Conservation (phyloP, 768 basidiomycete genomes). For the Auricularia auricula-judae region DNA sequence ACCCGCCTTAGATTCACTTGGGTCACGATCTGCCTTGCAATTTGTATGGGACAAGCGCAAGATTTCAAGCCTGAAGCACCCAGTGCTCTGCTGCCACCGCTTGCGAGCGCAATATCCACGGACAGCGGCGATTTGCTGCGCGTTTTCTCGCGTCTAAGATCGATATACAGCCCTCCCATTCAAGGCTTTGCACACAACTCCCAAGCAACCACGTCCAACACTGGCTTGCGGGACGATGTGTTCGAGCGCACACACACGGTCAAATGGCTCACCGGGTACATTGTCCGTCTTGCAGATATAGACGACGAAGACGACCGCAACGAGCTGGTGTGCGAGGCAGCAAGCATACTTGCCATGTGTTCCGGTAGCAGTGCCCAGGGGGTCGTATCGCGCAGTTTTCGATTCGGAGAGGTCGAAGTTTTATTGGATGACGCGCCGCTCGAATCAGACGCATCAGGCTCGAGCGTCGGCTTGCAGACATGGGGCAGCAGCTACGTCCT, state of each 20-base stretch:
- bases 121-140: not conserved
- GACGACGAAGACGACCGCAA: conserved; percentile 20
- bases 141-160: not conserved
- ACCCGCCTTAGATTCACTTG: no score
- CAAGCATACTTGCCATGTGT: conserved; percentile 51
- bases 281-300: conserved; percentile 30
- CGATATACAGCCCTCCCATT: not conserved
- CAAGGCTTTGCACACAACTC: not conserved
- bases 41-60: no score
- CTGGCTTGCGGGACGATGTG: conserved; percentile 28
- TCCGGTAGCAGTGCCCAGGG: conserved; percentile 58
- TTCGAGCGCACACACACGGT: conserved; percentile 60
- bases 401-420: conserved; percentile 32
- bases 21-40: no score
- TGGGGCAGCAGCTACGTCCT: conserved; percentile 83
- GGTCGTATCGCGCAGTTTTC: conserved; percentile 38
- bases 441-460: conserved; percentile 49
- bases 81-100: not conserved
- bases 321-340: conserved; percentile 38
- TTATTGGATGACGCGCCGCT: conserved; percentile 57
- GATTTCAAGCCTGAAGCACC: not conserved
- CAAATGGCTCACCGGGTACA: conserved; percentile 64
- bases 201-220: not conserved
- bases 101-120: not conserved
- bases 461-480: conserved; percentile 74